Conservation (phyloP, 352 stramenopile genomes). For the Pythium coloratum region DNA sequence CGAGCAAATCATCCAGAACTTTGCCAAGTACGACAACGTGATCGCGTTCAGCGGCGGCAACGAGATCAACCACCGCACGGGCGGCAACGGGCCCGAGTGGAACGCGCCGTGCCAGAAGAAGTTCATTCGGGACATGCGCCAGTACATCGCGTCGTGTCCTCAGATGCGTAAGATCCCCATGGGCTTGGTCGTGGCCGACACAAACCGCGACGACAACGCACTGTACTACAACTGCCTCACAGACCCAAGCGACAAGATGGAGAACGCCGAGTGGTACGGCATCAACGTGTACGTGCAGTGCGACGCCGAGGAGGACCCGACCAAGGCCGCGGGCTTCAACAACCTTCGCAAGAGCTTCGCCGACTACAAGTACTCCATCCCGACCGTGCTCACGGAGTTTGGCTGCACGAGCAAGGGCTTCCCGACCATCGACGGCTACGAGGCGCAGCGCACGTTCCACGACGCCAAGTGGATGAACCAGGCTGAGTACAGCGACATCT, state of each 20-base stretch:
- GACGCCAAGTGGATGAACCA: constrained; percentile 64
- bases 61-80: constrained; percentile 76
- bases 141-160: constrained; percentile 62
- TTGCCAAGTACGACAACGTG: constrained; percentile 84
- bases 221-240: constrained; percentile 86
- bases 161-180: constrained; percentile 69
- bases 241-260: constrained; percentile 50
- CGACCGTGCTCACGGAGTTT: constrained; percentile 61
- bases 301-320: constrained; percentile 45
- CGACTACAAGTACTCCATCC: constrained; percentile 58
- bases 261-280: constrained; percentile 85
- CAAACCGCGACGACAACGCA: constrained; percentile 55
- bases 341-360: constrained; percentile 59
- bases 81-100: constrained; percentile 38
- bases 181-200: constrained; percentile 70
- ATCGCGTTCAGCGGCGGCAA: constrained; percentile 79
- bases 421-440: constrained; percentile 56
- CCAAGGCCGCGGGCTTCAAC: constrained; percentile 56
- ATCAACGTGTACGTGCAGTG: constrained; percentile 86
- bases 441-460: constrained; percentile 76
- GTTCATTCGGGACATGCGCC: constrained; percentile 85
- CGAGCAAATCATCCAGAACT: constrained; percentile 78
- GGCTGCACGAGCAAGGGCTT: constrained; percentile 49
- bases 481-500: constrained; percentile 49
- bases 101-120: constrained; percentile 90